phyloP scores from a whole-genome alignment of 2,329 filamentous ascomycete species.

The Eutypella sp. region DNA sequence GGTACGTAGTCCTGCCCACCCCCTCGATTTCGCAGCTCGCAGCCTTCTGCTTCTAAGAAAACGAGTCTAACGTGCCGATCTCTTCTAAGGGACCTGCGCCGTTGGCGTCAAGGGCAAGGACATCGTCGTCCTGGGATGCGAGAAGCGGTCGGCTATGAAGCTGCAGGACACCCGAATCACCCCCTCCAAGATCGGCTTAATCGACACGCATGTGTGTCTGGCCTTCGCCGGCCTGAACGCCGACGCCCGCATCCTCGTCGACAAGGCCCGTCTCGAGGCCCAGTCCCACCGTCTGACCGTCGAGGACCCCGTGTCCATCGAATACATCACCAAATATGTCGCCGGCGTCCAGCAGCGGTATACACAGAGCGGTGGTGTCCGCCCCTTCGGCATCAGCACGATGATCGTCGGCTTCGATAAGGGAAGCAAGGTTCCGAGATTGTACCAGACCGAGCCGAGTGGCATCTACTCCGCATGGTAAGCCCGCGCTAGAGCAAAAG shows the following conservation, averaged over 20 bases:
- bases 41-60: too few species aligned
- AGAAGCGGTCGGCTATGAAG: slow-evolving; percentile 99
- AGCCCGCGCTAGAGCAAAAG: slow-evolving; percentile 21
- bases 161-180: slow-evolving; percentile 99
- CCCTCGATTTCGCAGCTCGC: neutral
- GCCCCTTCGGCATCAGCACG: slow-evolving; percentile 98
- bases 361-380: slow-evolving; percentile 96
- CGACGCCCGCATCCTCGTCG: slow-evolving; percentile 94
- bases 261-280: slow-evolving; percentile 95
- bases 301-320: slow-evolving; percentile 94
- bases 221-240: slow-evolving; percentile 97
- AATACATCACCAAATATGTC: slow-evolving; percentile 99
- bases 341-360: slow-evolving; percentile 98
- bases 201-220: slow-evolving; percentile 94
- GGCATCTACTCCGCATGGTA: slow-evolving; percentile 99
- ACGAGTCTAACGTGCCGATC: slow-evolving; percentile 4
- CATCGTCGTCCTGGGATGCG: slow-evolving; percentile 93
- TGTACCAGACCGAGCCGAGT: slow-evolving; percentile 99
- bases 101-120: slow-evolving; percentile 94
- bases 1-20: slow-evolving; percentile 47
- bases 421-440: slow-evolving; percentile 77
- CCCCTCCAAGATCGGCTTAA: slow-evolving; percentile 93
- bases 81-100: slow-evolving; percentile 81
- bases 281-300: slow-evolving; percentile 96
- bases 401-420: slow-evolving; percentile 98